Evolutionary conservation across 129 eudicot genomes (phyloP), one percentile per base, ranked within the genome.

Genomic region (Tanacetum coccineum): DNA sequence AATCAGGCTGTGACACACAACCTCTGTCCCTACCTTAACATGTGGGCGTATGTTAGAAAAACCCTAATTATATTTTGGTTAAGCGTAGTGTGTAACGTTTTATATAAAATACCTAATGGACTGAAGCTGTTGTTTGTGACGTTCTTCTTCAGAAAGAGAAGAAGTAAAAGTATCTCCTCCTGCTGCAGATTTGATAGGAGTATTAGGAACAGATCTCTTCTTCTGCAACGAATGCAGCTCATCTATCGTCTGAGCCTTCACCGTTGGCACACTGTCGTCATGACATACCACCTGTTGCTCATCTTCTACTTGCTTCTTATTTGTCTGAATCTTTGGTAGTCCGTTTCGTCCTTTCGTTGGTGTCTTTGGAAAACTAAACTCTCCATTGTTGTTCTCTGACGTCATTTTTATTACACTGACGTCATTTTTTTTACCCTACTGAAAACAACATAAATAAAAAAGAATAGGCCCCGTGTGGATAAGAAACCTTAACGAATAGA

Each of bases 161-260:
- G 72, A 22, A 1, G 75, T 58, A 48, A 66, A 71, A 19, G 67
- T 21, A 11, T 70, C 70, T 12, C 62, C 79, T 54, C 9, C 9
- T 0, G 51, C 3, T 30, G 8, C 10, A 22, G 25, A 22, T 36
- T 56, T 74, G 48, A 84, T 78, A 0, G 97, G 97, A 4, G 97
- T 87, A 3, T 81, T 80, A 1, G 95, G 95, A 48, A 86, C 93
- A 4, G 95, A 83, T 75, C 73, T 87, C 81, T 87, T 91, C 84
- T 64, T 85, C 76, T 91, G 97, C 1, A 91, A 93, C 9, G 95
- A 91, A 75, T 91, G 95, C 66, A 91, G 76, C 64, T 91, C 97
- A 48, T 91, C 97, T 9, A 91, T 76, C 6, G 93, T 91, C 79
- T 85, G 90, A 30, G 93, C 95, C 55, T 77, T 91, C 70, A 91